Conservation (phyloP, 2,329 filamentous ascomycete species). For the Triangularia verruculosa region DNA sequence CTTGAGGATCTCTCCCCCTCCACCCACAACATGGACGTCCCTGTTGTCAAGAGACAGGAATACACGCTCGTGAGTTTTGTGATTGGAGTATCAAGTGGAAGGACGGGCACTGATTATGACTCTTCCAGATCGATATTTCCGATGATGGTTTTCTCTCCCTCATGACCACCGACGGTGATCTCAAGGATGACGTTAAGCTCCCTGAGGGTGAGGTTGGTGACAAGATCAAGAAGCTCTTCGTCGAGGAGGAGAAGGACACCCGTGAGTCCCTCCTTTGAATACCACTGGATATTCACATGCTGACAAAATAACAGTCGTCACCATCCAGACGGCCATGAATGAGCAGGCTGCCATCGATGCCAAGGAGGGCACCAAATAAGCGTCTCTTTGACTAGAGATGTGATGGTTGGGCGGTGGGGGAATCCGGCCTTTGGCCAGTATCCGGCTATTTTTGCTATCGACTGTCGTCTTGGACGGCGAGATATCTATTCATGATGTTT, state of each 20-base stretch:
- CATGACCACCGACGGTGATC: constrained; percentile 79
- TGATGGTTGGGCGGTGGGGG: constrained; percentile 8
- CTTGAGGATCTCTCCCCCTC: constrained; percentile 98
- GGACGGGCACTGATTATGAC: not conserved
- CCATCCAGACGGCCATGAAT: constrained; percentile 92
- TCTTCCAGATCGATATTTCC: constrained; percentile 78
- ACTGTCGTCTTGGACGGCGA: constrained; percentile 16
- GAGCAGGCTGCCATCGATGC: constrained; percentile 89
- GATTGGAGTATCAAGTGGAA: constrained; percentile 8
- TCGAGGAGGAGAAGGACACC: constrained; percentile 82
- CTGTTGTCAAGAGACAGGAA: constrained; percentile 85
- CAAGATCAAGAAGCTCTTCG: constrained; percentile 80
- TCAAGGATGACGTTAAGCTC: constrained; percentile 93
- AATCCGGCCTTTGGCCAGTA: constrained; percentile 14
- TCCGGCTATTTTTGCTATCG: constrained; percentile 15
- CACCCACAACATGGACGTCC: constrained; percentile 97
- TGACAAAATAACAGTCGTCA: constrained; percentile 63
- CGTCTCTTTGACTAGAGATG: not conserved
- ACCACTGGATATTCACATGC: not conserved
- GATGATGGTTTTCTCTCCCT: constrained; percentile 95
- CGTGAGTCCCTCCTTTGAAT: constrained; percentile 59
- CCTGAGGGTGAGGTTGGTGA: constrained; percentile 87
- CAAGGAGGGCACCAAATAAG: constrained; percentile 75
- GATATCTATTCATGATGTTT: constrained; percentile 25
- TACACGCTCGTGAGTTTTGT: constrained; percentile 79